Evolutionary conservation across 176 grass and related monocot species (phyloP).

Genomic region (Rhynchospora pubera): DNA sequence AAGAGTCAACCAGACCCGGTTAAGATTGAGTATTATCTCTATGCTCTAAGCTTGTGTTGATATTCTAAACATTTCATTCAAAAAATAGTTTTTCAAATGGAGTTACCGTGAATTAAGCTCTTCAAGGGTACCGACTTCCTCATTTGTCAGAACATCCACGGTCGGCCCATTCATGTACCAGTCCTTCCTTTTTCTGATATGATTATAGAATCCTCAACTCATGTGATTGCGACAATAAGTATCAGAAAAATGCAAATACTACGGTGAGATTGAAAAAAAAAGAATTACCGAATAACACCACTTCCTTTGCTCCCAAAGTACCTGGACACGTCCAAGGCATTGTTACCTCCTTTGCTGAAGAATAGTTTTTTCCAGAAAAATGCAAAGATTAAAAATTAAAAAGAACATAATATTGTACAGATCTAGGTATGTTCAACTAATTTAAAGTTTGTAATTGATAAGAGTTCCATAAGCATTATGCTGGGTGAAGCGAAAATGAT

Average conservation of each 20-base stretch:
- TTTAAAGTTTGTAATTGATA: not conserved
- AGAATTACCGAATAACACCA: conserved; percentile 59
- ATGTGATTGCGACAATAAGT: not conserved
- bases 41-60: not conserved
- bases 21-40: not conserved
- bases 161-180: conserved; percentile 81
- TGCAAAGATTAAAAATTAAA: conserved; percentile 13
- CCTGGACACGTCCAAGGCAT: conserved; percentile 72
- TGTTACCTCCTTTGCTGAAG: conserved; percentile 72
- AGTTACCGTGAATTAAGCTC: conserved; percentile 55
- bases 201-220: not conserved
- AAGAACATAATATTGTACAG: not conserved
- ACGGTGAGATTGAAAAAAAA: not conserved
- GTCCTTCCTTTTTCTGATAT: conserved; percentile 79
- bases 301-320: conserved; percentile 92
- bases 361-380: not conserved
- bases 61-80: not conserved
- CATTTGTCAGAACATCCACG: conserved; percentile 61
- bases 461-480: not conserved
- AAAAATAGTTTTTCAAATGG: not conserved
- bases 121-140: conserved; percentile 43
- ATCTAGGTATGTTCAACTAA: not conserved
- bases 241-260: not conserved
- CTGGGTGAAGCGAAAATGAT: not conserved
- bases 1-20: not conserved